Evolutionary conservation across 805 yeast genomes (phyloP).

Genomic region (Wickerhamiella sergipiensis): DNA sequence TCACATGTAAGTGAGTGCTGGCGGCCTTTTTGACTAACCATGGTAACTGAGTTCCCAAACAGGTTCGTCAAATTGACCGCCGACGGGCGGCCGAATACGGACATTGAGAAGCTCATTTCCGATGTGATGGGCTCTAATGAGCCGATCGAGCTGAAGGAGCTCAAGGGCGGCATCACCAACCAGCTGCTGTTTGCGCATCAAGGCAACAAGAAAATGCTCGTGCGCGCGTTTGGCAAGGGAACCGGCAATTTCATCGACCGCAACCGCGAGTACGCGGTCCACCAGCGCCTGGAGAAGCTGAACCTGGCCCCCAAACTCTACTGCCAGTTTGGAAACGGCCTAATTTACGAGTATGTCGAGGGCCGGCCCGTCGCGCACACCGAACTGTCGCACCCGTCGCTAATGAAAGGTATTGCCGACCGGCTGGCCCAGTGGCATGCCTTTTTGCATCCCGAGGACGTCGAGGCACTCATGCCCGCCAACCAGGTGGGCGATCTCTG

Average conservation of each 20-base stretch:
- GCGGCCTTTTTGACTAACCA: background rate
- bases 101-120: background rate
- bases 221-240: conserved; percentile 64
- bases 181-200: conserved; percentile 21
- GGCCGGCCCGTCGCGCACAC: conserved; percentile 47
- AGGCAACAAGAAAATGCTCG: conserved; percentile 25
- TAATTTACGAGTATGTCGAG: conserved; percentile 53
- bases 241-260: conserved; percentile 61
- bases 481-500: conserved; percentile 32
- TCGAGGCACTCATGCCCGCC: conserved; percentile 27
- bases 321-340: conserved; percentile 58
- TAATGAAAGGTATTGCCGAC: conserved; percentile 48
- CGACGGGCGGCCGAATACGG: background rate
- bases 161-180: conserved; percentile 29
- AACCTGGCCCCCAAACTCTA: conserved; percentile 55
- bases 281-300: conserved; percentile 43
- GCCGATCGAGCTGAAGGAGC: conserved; percentile 14
- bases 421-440: conserved; percentile 62
- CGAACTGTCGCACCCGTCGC: conserved; percentile 34
- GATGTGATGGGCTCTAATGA: background rate
- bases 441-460: conserved; percentile 21
- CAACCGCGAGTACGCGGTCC: conserved; percentile 60
- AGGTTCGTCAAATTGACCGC: background rate
- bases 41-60: background rate
- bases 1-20: background rate